Evolutionary conservation across 345 rosid genomes (phyloP), one percentile per base, ranked within the genome.

Genomic region (Carallia brachiata): DNA sequence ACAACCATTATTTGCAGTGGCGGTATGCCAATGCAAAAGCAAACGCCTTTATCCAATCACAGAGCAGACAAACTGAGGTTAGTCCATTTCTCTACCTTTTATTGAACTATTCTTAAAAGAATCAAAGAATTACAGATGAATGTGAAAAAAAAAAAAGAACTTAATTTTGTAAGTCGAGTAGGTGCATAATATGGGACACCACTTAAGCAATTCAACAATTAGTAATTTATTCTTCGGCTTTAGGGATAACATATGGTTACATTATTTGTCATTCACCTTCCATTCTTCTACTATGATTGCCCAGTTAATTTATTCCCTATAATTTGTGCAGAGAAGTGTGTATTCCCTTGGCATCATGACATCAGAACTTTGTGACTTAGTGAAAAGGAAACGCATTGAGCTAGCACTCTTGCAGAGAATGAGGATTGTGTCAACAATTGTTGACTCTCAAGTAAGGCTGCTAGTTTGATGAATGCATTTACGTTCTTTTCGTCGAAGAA

Each of bases 1-100:
- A 89, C 59, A 91, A 88, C 61, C 87, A 83, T n/a, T 77, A 83
- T 70, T 76, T 89, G 67, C 97, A 89, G 73, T 94, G 97, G 98
- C 83, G 91, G 73, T 88, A 78, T 55, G 91, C 86, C n/a, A 94
- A 91, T 28, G 94, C 95, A 2, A 91, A 89, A 74, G 87, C 90
- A 27, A 87, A 78, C 68, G 70, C 73, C 36, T 79, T 85, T n/a
- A 63, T 74, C 44, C 81, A 79, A 48, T 56, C 86, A 72, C 97
- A 89, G 76, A 86, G 74, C 73, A 55, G 78, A 79, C 87, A 88
- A 79, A 83, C 87, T 4, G 90, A 94, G 96, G 98, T 94, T 60
- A 65, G 81, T 68, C 70, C 23, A 31, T 36, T 23, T 23, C 48
- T 40, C 48, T 40, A 9, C 48, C 13, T 13, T 2, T 40, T 40